phyloP scores from a whole-genome alignment of 1,284 basidiomycete genomes.

The Ceratobasidium sp. region DNA sequence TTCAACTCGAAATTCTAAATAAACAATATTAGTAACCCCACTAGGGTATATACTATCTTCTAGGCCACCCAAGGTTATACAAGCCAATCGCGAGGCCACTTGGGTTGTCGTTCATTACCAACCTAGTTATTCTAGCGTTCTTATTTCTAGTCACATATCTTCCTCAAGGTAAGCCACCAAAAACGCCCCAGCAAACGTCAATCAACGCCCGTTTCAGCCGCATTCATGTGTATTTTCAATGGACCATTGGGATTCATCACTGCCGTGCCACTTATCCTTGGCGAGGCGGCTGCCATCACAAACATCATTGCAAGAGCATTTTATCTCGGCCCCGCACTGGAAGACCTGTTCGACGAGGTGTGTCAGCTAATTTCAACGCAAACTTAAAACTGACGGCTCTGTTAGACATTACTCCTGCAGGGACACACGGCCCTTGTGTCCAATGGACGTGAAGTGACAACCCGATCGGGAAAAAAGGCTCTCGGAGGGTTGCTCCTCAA shows the following conservation, averaged over 20 bases:
- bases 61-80: slow-evolving; percentile 49
- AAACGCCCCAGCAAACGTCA: background rate
- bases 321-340: slow-evolving; percentile 56
- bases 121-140: slow-evolving; percentile 53
- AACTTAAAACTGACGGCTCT: background rate
- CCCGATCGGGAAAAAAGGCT: slow-evolving; percentile 47
- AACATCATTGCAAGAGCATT: slow-evolving; percentile 57
- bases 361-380: background rate
- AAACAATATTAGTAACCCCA: background rate
- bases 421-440: slow-evolving; percentile 53
- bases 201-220: slow-evolving; percentile 50
- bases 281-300: slow-evolving; percentile 55
- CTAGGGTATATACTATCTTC: slow-evolving; percentile 52
- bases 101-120: slow-evolving; percentile 50
- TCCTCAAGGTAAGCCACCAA: slow-evolving; percentile 55
- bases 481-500: slow-evolving; percentile 53
- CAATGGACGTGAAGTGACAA: slow-evolving; percentile 50
- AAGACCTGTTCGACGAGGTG: slow-evolving; percentile 57
- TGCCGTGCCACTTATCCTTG: slow-evolving; percentile 54
- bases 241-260: slow-evolving; percentile 61
- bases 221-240: slow-evolving; percentile 65
- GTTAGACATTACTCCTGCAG: slow-evolving; percentile 52
- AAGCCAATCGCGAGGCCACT: slow-evolving; percentile 50
- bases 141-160: slow-evolving; percentile 70
- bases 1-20: background rate